Conservation (phyloP, 2,329 filamentous ascomycete species). For the Colletotrichum limetticola region DNA sequence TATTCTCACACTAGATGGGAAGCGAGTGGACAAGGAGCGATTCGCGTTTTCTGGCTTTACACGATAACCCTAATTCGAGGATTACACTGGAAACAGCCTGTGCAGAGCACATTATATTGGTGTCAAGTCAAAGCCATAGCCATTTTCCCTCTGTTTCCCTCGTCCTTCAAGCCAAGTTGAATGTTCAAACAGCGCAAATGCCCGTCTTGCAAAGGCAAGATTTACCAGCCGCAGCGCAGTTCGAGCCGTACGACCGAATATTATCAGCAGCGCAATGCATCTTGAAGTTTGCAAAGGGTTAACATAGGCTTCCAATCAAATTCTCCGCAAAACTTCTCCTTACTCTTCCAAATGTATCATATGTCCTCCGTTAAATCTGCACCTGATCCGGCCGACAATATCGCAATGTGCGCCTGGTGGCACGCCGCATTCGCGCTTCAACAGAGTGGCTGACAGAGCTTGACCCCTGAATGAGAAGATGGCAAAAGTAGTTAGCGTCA, state of each 20-base stretch:
- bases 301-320: neutral
- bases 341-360: neutral
- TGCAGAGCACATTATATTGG: too few relatives aligned
- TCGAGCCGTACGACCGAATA: neutral
- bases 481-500: neutral
- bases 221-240: neutral
- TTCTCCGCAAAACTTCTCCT: neutral
- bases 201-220: neutral
- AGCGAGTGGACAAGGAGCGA: too few relatives aligned
- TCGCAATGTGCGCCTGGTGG: neutral
- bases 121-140: too few relatives aligned
- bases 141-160: too few relatives aligned
- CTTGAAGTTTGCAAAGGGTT: neutral
- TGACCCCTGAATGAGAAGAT: neutral
- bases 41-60: too few relatives aligned
- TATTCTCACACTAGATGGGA: too few relatives aligned
- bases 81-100: too few relatives aligned
- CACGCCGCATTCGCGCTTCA: neutral
- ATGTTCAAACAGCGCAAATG: neutral
- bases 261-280: neutral
- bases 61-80: too few relatives aligned
- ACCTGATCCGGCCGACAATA: neutral
- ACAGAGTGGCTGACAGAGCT: neutral
- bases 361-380: neutral
- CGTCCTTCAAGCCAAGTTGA: neutral